Conservation (phyloP, 1,284 basidiomycete species). For the Apiotrichum brassicae region DNA sequence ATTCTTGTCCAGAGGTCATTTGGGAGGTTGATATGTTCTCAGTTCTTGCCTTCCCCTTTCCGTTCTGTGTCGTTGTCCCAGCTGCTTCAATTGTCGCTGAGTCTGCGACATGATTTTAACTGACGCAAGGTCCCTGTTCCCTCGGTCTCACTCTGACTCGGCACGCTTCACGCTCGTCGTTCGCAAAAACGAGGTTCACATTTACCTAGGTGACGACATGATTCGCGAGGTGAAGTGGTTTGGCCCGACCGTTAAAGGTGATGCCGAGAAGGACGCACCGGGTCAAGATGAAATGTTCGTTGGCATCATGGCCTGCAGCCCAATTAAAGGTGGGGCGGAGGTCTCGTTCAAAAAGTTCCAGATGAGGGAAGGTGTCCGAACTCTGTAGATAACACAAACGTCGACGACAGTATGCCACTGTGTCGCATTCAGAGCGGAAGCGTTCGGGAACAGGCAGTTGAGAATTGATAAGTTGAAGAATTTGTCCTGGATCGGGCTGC, state of each 20-base stretch:
- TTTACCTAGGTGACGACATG: conserved; percentile 30
- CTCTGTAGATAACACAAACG: too few species aligned
- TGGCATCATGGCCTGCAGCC: conserved; percentile 32
- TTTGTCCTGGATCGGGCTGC: too few species aligned
- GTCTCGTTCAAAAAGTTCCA: conserved; percentile 21
- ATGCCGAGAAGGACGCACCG: neutral
- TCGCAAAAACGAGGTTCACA: conserved; percentile 5
- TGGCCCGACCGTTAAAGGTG: conserved; percentile 3
- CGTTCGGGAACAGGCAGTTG: too few species aligned
- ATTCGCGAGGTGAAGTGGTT: conserved; percentile 32
- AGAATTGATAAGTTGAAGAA: too few species aligned
- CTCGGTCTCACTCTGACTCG: conserved; percentile 5
- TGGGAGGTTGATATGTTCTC: too few species aligned
- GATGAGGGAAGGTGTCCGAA: conserved; percentile 15
- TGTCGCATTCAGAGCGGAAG: too few species aligned
- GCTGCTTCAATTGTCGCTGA: neutral
- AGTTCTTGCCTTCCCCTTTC: neutral
- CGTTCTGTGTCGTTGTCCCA: neutral
- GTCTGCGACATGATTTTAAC: too few species aligned
- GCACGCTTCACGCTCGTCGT: conserved; percentile 21
- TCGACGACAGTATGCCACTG: too few species aligned
- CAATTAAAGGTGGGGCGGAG: conserved; percentile 20
- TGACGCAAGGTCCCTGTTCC: conserved; percentile 21
- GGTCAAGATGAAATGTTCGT: conserved; percentile 17
- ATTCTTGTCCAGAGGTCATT: too few species aligned